Percentiles rank a stretch among this genome's conserved stretches.
Conservation (phyloP, 2,329 filamentous ascomycete genomes). For the Aspergillus brunneoviolaceus region DNA sequence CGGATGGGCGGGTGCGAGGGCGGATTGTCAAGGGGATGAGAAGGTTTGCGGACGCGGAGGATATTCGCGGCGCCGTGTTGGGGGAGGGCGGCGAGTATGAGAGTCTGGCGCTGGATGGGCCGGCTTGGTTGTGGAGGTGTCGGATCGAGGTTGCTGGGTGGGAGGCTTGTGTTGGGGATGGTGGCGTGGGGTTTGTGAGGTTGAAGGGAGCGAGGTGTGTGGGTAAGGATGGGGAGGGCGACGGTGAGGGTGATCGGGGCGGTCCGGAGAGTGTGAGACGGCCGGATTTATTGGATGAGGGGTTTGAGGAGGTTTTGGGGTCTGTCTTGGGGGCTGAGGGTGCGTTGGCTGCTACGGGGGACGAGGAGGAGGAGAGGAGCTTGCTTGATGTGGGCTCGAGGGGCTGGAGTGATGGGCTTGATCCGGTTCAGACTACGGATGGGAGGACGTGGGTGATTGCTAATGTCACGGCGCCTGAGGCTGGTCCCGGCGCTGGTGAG, state of each 20-base stretch:
- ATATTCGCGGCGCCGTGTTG: slow-evolving; percentile 67
- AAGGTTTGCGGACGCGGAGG: slow-evolving; percentile 60
- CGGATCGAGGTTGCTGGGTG: slow-evolving; percentile 63
- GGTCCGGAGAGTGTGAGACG: slow-evolving; percentile 39
- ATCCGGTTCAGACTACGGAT: slow-evolving; percentile 22
- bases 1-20: slow-evolving; percentile 46
- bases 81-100: slow-evolving; percentile 97
- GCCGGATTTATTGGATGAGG: slow-evolving; percentile 66
- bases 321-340: slow-evolving; percentile 12
- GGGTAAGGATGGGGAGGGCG: slow-evolving; percentile 37
- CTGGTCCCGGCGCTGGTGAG: slow-evolving; percentile 39
- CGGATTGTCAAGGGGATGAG: slow-evolving; percentile 50
- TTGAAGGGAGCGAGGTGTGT: slow-evolving; percentile 60
- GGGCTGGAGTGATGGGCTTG: slow-evolving; percentile 8
- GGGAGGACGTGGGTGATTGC: slow-evolving; percentile 35
- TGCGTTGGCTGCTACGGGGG: not conserved
- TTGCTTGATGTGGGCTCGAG: slow-evolving; percentile 8
- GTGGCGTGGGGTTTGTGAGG: slow-evolving; percentile 72
- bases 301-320: slow-evolving; percentile 52
- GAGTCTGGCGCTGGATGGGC: slow-evolving; percentile 83
- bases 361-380: not conserved
- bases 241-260: slow-evolving; percentile 21
- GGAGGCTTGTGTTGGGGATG: slow-evolving; percentile 63
- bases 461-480: slow-evolving; percentile 41
- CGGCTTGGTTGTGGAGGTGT: slow-evolving; percentile 67